Base-by-base conservation (phyloP, 306 rosid genomes). In the Cucurbita maxima region DNA sequence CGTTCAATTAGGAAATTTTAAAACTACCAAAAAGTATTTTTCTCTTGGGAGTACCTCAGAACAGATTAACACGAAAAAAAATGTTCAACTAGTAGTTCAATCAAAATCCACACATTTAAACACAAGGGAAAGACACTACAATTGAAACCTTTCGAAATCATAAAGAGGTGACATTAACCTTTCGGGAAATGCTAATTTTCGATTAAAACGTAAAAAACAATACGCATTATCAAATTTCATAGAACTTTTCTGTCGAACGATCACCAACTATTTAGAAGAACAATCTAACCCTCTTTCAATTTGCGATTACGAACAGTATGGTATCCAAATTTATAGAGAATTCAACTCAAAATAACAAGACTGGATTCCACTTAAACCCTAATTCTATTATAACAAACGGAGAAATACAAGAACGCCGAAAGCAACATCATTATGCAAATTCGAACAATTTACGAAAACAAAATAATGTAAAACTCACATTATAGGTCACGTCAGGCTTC, bases 401-500 rank as follows among this genome's bases (percentile, higher is more conserved):
- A 45, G 19, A 70, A 1, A 14, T 4, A 58, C 51, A 53, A 77
- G 55, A 8, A 74, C 15, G 13, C 22, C 38, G 50, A 4, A 8
- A 73, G 6, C 70, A 66, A 6, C 15, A 30, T 51, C 15, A 5
- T 9, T 22, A 41, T 6, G 53, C 8, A 40, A 38, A 43, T 18
- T 37, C 37, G 8, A 72, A 53, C 19, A 11, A 8, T 76, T 1
- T 68, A 47, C 13, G 12, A 68, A 52, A 25, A 6, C 0, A 1
- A 11, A 25, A 75, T 22, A 0, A n/a, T 20, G n/a, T 71, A 16
- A 14, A 56, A 36, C 89, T 83, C 59, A 95, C 99, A 75, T 80
- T 86, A 76, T 95, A 95, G 57, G 97, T 85, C 76, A 95, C 99
- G 66, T 95, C 99, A 3, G 99, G 99, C 90, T 95, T 95, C 88